Evolutionary conservation across 2,329 filamentous ascomycete genomes (phyloP), one percentile per base, ranked within the genome.

Genomic region (Verticillium dahliae): DNA sequence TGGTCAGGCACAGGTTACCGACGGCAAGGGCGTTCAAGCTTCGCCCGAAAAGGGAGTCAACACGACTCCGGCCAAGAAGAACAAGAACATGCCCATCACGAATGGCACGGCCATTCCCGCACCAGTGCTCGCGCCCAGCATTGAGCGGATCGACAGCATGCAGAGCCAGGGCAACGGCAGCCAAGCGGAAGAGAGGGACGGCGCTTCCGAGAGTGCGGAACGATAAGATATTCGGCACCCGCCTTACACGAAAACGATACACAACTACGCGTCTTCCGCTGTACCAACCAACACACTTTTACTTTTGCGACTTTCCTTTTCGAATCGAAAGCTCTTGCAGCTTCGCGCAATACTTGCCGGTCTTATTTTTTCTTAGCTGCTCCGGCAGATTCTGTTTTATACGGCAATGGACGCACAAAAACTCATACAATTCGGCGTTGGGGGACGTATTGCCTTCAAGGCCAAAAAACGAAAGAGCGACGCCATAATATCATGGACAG

Each of bases 121-220:
- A 18, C 18, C 45, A 4, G 69, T 78, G 50, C 72, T 73, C 38
- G 71, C 71, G 27, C 77, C 76, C 54, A 77, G 71, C 66, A 90
- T 84, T 87, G 88, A 81, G 74, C 81, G 78, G 65, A 78, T 75
- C 65, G 82, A 80, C 68, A 89, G 79, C 73, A 82, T 78, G 75
- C 82, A 85, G 70, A 84, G 81, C 64, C 78, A 82, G 68, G 81
- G 78, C n/a, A 80, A 79, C 60, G 77, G 85, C 68, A 88, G 82
- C 64, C 86, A 87, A 71, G 58, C 58, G 11, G 88, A 84, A 61
- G 88, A 88, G 67, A 88, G 90, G 70, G 85, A 86, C 59, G 83
- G 81, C 18, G 89, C 89, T 22, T 91, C 91, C 4, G 88, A 94
- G 76, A 92, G 90, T 73, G 86, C 91, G 66, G 82, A 83, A 58